Conservation (phyloP, 768 basidiomycete species). For the Tricholoma matsutake region DNA sequence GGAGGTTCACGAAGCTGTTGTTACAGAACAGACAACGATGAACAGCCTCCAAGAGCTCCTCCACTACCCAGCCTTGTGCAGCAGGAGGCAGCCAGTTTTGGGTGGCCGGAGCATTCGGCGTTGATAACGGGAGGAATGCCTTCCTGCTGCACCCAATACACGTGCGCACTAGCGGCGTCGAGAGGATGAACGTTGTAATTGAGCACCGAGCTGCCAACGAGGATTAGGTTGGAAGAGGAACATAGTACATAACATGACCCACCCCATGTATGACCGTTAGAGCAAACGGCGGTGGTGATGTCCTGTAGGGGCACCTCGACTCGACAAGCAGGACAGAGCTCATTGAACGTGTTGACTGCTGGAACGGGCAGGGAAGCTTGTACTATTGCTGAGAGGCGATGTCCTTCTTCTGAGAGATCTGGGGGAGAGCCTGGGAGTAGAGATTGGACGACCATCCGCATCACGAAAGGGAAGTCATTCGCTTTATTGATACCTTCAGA, state of each 20-base stretch:
- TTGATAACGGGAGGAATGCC: slow-evolving; percentile 64
- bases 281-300: slow-evolving; percentile 58
- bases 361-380: slow-evolving; percentile 27
- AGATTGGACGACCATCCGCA: slow-evolving; percentile 59
- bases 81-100: slow-evolving; percentile 44
- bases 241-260: slow-evolving; percentile 22
- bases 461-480: slow-evolving; percentile 62
- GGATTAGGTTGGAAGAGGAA: slow-evolving; percentile 12
- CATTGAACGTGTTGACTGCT: slow-evolving; percentile 44
- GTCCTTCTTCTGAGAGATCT: slow-evolving; percentile 36
- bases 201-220: slow-evolving; percentile 64
- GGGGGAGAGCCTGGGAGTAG: slow-evolving; percentile 46
- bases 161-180: slow-evolving; percentile 75
- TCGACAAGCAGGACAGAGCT: slow-evolving; percentile 74
- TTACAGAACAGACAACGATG: slow-evolving; percentile 70
- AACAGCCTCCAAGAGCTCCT: slow-evolving; percentile 62
- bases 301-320: slow-evolving; percentile 57
- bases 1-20: slow-evolving; percentile 58
- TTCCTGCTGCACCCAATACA: slow-evolving; percentile 82
- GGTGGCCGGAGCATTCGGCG: slow-evolving; percentile 24
- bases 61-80: slow-evolving; percentile 60
- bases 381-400: slow-evolving; percentile 26
- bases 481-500: slow-evolving; percentile 30
- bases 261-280: slow-evolving; percentile 80
- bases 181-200: slow-evolving; percentile 74